Conservation (phyloP, 306 rosid species). For the Quercus parvula region DNA sequence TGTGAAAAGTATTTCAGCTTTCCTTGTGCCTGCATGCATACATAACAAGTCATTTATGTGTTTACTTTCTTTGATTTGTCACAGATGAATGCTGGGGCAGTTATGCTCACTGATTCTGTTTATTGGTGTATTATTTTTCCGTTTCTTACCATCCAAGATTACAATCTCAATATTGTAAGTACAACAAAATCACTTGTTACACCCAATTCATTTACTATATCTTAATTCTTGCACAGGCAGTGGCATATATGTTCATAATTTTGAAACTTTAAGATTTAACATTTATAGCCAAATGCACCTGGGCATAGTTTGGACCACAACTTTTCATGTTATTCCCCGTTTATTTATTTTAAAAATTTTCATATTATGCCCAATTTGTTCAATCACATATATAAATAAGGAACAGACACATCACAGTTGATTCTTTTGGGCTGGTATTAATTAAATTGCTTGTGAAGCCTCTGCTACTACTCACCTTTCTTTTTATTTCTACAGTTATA, state of each 20-base stretch:
- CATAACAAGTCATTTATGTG: constrained; percentile 17
- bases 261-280: neutral
- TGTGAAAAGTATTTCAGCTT: constrained; percentile 2
- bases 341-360: too few species aligned
- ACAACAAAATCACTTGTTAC: neutral
- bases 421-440: neutral
- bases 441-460: neutral
- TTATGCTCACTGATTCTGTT: constrained; percentile 61
- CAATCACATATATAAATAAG: neutral
- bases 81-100: constrained; percentile 74
- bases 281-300: neutral
- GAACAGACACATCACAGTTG: constrained; percentile 1
- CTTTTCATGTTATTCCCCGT: too few species aligned
- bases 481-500: too few species aligned
- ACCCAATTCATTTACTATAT: neutral
- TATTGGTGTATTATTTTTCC: constrained; percentile 70
- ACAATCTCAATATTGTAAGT: constrained; percentile 55
- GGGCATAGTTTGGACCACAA: neutral
- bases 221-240: neutral
- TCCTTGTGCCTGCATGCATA: neutral
- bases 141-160: constrained; percentile 56
- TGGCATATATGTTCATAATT: neutral
- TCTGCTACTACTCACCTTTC: neutral
- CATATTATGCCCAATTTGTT: neutral
- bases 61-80: constrained; percentile 12